These are phyloP conservation scores for Bipolaris sorokiniana DNA, from an alignment of 2,329 filamentous ascomycete species.

Conservation along the genomic window DNA sequence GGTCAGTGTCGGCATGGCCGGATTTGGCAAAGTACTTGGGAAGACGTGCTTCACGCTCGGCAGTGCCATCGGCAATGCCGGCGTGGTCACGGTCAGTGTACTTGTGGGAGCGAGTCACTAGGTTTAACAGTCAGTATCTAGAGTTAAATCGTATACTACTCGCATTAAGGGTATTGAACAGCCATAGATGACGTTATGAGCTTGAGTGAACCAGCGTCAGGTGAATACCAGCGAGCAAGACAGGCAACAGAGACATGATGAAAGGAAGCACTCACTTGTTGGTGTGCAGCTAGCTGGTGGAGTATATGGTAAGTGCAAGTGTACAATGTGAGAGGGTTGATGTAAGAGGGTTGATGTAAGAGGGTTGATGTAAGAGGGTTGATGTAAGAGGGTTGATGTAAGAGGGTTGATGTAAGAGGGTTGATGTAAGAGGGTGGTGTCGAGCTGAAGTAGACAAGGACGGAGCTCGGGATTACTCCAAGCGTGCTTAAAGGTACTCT, in stretches of 20 bases:
- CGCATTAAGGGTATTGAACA: slow-evolving; percentile 1
- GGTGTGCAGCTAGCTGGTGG: slow-evolving; percentile 22
- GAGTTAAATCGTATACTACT: background rate
- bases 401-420: slow-evolving; percentile 18
- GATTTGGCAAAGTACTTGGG: slow-evolving; percentile 94
- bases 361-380: slow-evolving; percentile 18
- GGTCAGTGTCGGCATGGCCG: slow-evolving; percentile 79
- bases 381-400: slow-evolving; percentile 11
- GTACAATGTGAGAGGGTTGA: slow-evolving; percentile 9
- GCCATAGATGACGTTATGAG: background rate
- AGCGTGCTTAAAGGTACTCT: slow-evolving; percentile 21
- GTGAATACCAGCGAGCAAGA: slow-evolving; percentile 6
- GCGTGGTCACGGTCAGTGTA: slow-evolving; percentile 90
- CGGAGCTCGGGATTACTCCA: slow-evolving; percentile 29
- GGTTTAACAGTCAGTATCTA: background rate
- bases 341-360: slow-evolving; percentile 12
- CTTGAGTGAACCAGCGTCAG: slow-evolving; percentile 10
- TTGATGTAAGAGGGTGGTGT: slow-evolving; percentile 25
- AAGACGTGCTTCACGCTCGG: slow-evolving; percentile 71
- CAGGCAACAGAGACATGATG: background rate
- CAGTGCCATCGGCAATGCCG: slow-evolving; percentile 75
- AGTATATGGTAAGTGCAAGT: background rate
- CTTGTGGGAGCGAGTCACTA: slow-evolving; percentile 98
- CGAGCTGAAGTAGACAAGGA: slow-evolving; percentile 38
- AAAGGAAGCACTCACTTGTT: slow-evolving; percentile 39